Evolutionary conservation across 2,329 filamentous ascomycete genomes (phyloP).

Genomic region (Metarhizium guizhouense): DNA sequence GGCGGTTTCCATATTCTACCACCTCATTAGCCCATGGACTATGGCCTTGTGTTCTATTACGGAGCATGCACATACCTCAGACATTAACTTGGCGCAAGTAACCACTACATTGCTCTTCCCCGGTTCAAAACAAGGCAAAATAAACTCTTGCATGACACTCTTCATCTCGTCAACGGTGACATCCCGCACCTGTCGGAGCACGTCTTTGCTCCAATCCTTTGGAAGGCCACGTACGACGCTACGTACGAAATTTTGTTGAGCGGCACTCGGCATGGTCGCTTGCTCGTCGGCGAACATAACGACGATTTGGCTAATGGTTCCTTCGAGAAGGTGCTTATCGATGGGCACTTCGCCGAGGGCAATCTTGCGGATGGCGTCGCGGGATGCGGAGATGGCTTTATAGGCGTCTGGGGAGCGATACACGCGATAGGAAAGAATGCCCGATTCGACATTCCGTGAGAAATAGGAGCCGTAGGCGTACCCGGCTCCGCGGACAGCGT

Average conservation of each 20-base stretch:
- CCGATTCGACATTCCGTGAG: constrained; percentile 66
- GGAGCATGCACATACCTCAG: constrained; percentile 54
- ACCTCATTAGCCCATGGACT: constrained; percentile 37
- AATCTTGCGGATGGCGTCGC: constrained; percentile 65
- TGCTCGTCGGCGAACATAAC: constrained; percentile 82
- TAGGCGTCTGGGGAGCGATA: constrained; percentile 85
- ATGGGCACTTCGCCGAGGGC: constrained; percentile 63
- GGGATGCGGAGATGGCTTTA: constrained; percentile 74
- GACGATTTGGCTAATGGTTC: constrained; percentile 83
- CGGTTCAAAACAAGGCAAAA: constrained; percentile 73
- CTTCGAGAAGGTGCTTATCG: constrained; percentile 76
- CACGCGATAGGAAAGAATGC: constrained; percentile 73
- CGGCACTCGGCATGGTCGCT: constrained; percentile 73
- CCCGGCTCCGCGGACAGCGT: constrained; percentile 82
- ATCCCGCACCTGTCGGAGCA: constrained; percentile 67
- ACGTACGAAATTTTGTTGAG: constrained; percentile 72
- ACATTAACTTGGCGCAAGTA: constrained; percentile 78
- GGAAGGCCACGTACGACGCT: constrained; percentile 70
- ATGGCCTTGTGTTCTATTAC: not conserved
- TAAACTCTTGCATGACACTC: constrained; percentile 60
- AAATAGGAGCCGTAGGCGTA: constrained; percentile 87
- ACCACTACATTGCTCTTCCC: constrained; percentile 77
- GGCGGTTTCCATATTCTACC: constrained; percentile 51
- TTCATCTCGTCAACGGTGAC: constrained; percentile 72
- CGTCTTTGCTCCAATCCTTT: constrained; percentile 66